Evolutionary conservation across 345 rosid species (phyloP), one percentile per base, ranked within the genome.

Genomic region (Ailanthus altissimus): DNA sequence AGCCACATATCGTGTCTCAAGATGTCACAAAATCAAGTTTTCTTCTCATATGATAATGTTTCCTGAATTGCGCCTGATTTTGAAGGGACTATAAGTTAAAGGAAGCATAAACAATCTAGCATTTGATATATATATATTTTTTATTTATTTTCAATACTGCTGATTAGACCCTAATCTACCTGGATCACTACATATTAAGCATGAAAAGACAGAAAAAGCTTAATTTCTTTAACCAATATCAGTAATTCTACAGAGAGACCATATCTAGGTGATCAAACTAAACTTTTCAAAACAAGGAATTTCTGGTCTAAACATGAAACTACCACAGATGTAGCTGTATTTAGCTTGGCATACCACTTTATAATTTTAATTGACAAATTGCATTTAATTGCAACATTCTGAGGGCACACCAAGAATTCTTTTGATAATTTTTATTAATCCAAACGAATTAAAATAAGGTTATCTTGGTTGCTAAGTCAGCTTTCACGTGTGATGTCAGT

Each of bases 91-190:
- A 47, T 49, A 32, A 16, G 15, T 28, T 68, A 28, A 16, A 0
- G 36, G 56, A 49, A 47, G 43, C 58, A 68, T 23, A 20, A 49
- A 16, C 73, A 68, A 28, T 36, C 73, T 68, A 68, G 38, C 73
- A 49, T 49, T 23, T 25, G 40, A 47, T 67, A 12, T 25, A n/a
- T n/a, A n/a, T n/a, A n/a, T n/a, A n/a, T n/a, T n/a, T n/a, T n/a
- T n/a, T n/a, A n/a, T n/a, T n/a, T n/a, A 5, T 47, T 28, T 36
- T 23, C n/a, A 36, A 4, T n/a, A 8, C 3, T 43, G 57, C 45
- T 28, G 15, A 14, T 15, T 50, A 68, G 21, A 25, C 21, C 21
- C n/a, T 3, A 25, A 2, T 47, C 49, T 36, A 23, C 4, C 36
- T 26, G 42, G 26, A 14, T 49, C 20, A 20, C 8, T 14, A 42